Evolutionary conservation across 139 green algal species (phyloP), one percentile per base, ranked within the genome.

Genomic region (Microglena sp.): DNA sequence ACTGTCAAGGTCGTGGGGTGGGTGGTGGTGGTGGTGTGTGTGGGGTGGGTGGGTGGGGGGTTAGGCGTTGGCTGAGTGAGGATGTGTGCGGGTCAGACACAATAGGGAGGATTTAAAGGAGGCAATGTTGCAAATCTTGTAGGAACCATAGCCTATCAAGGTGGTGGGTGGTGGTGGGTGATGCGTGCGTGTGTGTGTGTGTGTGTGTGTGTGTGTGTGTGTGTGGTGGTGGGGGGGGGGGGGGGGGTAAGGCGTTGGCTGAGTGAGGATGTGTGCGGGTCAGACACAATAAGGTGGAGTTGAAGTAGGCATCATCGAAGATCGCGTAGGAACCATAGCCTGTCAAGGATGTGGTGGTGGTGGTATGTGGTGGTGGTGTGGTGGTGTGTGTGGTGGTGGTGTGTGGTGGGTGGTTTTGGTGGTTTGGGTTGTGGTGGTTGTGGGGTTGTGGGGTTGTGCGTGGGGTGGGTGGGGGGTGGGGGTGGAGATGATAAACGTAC

Each of bases 281-380:
- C n/a, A 96, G 73, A 4, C 33, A 66, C 34, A 66, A 31, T 21
- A 33, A 15, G 35, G 54, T 30, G 11, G 59, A 21, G 32, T 6
- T 66, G 33, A 66, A 66, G 33, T 35, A 54, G 22, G 80, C 74
- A 53, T 87, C 83, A 36, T 82, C 82, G 34, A 57, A 64, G 66
- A 82, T 76, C 66, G 84, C 83, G 36, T 89, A 89, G 0, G 67
- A 67, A 2, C 83, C 82, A 54, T 87, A 87, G 40, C 77, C 77
- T 55, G 83, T 59, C 32, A 89, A 77, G 59, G 84, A 63, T 63
- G 85, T 5, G 21, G 69, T 61, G 69, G 68, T 71, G 40, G 11
- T 24, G 15, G 40, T 50, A 18, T 50, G 40, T 24, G 15, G 40
- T 24, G 15, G 18, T 11, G 15, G 40, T 50, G 18, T 50, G 40